phyloP scores from a whole-genome alignment of 257 asterid species.

The Mitragyna speciosa region DNA sequence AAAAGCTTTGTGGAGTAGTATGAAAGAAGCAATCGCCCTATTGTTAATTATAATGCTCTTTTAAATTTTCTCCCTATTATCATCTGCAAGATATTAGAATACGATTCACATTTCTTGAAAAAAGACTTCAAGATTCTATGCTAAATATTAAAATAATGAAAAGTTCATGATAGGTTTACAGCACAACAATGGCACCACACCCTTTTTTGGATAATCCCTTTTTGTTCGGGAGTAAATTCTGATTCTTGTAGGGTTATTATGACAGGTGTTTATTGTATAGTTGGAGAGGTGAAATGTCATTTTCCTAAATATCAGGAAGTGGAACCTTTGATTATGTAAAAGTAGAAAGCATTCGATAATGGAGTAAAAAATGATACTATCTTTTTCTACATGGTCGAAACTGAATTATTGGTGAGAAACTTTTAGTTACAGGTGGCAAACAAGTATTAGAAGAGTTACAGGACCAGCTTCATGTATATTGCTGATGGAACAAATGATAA shows the following conservation, averaged over 20 bases:
- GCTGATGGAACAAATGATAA: neutral
- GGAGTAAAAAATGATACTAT: neutral
- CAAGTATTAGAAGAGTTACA: neutral
- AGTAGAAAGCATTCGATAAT: conserved; percentile 7
- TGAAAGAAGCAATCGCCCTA: no score
- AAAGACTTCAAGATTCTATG: neutral
- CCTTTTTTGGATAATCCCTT: neutral
- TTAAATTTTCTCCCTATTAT: neutral
- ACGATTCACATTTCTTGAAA: conserved; percentile 5
- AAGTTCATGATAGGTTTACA: neutral
- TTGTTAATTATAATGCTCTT: neutral
- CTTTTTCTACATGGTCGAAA: neutral
- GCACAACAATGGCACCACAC: neutral
- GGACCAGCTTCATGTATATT: neutral
- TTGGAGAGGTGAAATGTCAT: conserved; percentile 8
- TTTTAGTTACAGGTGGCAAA: neutral
- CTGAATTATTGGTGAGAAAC: neutral
- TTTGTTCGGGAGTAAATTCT: no score
- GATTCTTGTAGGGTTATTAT: neutral
- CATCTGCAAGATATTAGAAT: neutral
- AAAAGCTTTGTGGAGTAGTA: no score
- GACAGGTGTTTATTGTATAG: neutral
- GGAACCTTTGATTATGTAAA: conserved; percentile 12
- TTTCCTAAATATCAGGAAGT: conserved; percentile 4
- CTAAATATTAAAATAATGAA: neutral